Percentiles rank a stretch among this genome's conserved stretches.
Evolutionary conservation across 2,329 filamentous ascomycete genomes (phyloP).

Genomic region (Fusarium drepaniforme): DNA sequence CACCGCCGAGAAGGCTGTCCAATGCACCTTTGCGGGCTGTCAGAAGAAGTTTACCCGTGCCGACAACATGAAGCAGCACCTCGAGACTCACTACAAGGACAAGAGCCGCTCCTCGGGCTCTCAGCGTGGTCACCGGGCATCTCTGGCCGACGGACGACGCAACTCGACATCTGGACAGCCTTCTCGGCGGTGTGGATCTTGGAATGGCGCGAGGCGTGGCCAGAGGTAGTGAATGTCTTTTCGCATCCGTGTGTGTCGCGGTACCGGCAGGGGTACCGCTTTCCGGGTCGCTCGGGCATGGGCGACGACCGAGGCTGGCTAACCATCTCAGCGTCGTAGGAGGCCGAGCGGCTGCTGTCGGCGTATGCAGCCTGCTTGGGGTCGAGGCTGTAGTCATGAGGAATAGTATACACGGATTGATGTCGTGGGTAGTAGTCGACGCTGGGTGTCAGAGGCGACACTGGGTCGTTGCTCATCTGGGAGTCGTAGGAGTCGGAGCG

Average conservation of each 20-base stretch:
- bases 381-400: constrained; percentile 50
- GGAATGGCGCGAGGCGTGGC: constrained; percentile 86
- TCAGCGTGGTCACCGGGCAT: constrained; percentile 48
- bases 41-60: constrained; percentile 84
- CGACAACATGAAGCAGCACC: constrained; percentile 90
- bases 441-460: constrained; percentile 68
- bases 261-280: constrained; percentile 81
- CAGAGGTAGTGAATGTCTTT: constrained; percentile 87
- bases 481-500: constrained; percentile 74
- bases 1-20: too few species aligned
- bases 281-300: constrained; percentile 63
- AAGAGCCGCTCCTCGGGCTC: constrained; percentile 61
- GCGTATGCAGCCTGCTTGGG: constrained; percentile 58
- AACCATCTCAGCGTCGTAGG: constrained; percentile 62
- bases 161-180: constrained; percentile 67
- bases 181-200: constrained; percentile 89
- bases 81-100: constrained; percentile 80
- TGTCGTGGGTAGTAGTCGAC: constrained; percentile 56
- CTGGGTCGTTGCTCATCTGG: constrained; percentile 65
- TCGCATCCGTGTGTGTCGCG: constrained; percentile 78
- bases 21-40: constrained; percentile 75
- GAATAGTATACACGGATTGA: constrained; percentile 55
- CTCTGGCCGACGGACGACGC: constrained; percentile 49
- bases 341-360: constrained; percentile 59
- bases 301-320: constrained; percentile 55